Conservation (phyloP, 148 eudicot species). For the Hydrangea macrophylla region DNA sequence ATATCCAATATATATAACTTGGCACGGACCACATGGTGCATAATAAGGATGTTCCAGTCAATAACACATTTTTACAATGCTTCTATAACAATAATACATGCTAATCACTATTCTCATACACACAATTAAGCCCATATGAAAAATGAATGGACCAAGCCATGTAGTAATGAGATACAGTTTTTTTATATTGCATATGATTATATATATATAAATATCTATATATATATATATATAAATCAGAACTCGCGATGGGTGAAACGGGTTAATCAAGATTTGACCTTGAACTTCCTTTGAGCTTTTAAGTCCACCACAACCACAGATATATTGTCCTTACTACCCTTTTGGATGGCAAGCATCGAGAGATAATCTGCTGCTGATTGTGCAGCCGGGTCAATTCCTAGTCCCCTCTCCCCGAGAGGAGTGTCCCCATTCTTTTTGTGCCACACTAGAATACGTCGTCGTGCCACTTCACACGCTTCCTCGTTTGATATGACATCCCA, state of each 20-base stretch:
- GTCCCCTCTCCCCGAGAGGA: conserved; percentile 33
- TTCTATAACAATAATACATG: not conserved
- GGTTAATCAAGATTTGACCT: conserved; percentile 35
- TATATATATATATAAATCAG: conserved; percentile 8
- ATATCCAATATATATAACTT: not conserved
- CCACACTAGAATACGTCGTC: conserved; percentile 54
- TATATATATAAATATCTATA: too few relatives aligned
- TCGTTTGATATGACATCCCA: conserved; percentile 68
- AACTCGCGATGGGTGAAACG: not conserved
- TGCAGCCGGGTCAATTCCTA: conserved; percentile 53
- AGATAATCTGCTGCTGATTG: conserved; percentile 67
- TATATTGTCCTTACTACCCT: conserved; percentile 64
- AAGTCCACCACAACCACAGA: conserved; percentile 60
- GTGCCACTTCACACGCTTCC: conserved; percentile 61
- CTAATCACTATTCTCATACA: conserved; percentile 12
- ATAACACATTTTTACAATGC: not conserved
- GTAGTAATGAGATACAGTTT: conserved; percentile 16
- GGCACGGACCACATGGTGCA: not conserved
- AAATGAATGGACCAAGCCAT: conserved; percentile 29
- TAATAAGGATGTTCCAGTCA: not conserved
- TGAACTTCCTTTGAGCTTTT: conserved; percentile 56
- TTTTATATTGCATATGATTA: not conserved
- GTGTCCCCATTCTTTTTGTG: conserved; percentile 47
- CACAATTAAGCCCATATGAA: conserved; percentile 26
- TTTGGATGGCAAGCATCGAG: conserved; percentile 43